Percentiles rank a stretch among this genome's conserved stretches.
Conservation (phyloP, 2,329 filamentous ascomycete genomes). For the Teratosphaeria viscida region DNA sequence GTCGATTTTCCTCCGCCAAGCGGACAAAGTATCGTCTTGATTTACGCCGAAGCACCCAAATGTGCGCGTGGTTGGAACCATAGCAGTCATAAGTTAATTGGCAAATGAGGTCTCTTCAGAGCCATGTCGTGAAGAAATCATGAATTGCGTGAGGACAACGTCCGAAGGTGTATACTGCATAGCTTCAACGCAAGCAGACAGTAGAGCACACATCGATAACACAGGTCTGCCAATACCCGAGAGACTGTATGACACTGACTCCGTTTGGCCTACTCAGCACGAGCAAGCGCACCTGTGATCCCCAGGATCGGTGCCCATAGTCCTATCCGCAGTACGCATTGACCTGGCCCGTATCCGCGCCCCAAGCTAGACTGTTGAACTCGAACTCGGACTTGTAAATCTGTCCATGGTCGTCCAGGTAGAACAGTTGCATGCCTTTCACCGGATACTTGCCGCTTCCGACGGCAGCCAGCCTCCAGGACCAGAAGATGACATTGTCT, state of each 20-base stretch:
- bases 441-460: constrained; percentile 3
- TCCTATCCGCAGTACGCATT: background rate
- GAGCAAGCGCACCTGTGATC: background rate
- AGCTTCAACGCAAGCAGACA: too few relatives aligned
- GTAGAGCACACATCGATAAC: too few relatives aligned
- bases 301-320: background rate
- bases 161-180: too few relatives aligned
- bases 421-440: constrained; percentile 5
- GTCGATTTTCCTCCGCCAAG: background rate
- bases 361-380: constrained; percentile 10
- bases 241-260: background rate
- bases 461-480: background rate
- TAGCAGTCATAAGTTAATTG: background rate
- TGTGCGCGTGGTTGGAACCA: background rate
- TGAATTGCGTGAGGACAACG: too few relatives aligned
- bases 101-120: too few relatives aligned
- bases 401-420: constrained; percentile 2
- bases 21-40: background rate
- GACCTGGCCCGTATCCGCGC: background rate
- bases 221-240: background rate
- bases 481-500: background rate
- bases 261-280: background rate
- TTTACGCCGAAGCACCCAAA: background rate
- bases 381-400: constrained; percentile 4
- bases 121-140: too few relatives aligned